Base-by-base conservation (phyloP, 2,329 filamentous ascomycete genomes). In the Calonectria ilicicola region DNA sequence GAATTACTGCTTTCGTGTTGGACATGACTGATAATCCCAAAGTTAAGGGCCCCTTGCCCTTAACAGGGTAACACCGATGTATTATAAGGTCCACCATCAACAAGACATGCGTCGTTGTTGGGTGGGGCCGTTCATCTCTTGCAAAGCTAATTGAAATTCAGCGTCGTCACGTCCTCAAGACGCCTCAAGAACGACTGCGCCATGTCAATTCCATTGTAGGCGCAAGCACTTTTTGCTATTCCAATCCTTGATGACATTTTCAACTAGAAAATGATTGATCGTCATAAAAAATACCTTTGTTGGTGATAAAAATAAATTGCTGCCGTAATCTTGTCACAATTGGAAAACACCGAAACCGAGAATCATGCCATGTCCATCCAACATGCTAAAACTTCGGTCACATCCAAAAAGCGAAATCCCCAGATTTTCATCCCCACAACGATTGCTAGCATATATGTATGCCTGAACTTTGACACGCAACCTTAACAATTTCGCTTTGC, bases 1-100 rank as follows among this genome's bases (percentile, higher is more conserved):
- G 21, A 23, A 60, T 60, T 60, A 38, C 53, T 60, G 53, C 29
- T 60, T 60, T 60, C 35, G 53, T 60, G 35, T 40, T 60, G 53
- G 9, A n/a, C 12, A 38, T 5, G 21, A 40, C 53, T 32, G 53
- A n/a, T 38, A 23, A 60, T 15, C 32, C 32, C 17, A 35, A 40
- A 40, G 32, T 60, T 26, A 60, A 60, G 53, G 53, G 32, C 32
- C 51, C 51, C 53, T 40, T 60, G 21, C 53, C 53, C 21, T 60
- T 60, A 26, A 38, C 29, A 60, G 32, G n/a, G 32, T 8, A 26
- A 40, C 53, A 60, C 53, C 32, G 14, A n/a, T 19, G 8, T 40
- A 35, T 12, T 60, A 40, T 26, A 40, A 23, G 53, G 53, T 40
- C 53, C 53, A 60, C 53, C 53, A 23, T 27, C 32, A 23, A 6